Percentiles rank a stretch among this genome's conserved stretches.
Evolutionary conservation across 2,329 filamentous ascomycete species (phyloP).

Genomic region (Aspergillus vadensis): DNA sequence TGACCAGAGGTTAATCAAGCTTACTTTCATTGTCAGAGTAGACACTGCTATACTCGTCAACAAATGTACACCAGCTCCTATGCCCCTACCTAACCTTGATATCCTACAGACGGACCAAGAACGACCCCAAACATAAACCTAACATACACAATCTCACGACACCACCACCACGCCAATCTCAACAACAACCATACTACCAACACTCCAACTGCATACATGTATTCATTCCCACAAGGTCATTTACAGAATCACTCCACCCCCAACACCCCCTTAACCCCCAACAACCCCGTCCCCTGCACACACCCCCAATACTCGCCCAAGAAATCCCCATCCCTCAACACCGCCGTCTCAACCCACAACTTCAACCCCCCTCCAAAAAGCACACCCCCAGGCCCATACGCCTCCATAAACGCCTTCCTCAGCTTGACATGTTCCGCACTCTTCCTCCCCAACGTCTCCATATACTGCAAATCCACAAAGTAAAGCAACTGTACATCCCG

Average conservation of each 20-base stretch:
- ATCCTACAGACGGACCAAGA: too few relatives aligned
- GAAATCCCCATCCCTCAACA: constrained; percentile 17
- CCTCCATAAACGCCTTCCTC: constrained; percentile 13
- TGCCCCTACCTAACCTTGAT: too few relatives aligned
- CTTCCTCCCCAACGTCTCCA: constrained; percentile 16
- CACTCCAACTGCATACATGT: too few relatives aligned
- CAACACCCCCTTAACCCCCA: background rate
- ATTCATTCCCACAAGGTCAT: too few relatives aligned
- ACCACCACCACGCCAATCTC: too few relatives aligned
- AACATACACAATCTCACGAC: too few relatives aligned
- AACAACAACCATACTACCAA: too few relatives aligned
- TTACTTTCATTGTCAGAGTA: too few relatives aligned
- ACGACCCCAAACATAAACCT: too few relatives aligned
- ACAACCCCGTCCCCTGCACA: constrained; percentile 20
- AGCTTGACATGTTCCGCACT: constrained; percentile 17
- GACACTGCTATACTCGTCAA: too few relatives aligned
- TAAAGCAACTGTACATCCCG: constrained; percentile 22
- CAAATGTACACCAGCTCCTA: too few relatives aligned
- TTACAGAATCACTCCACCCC: background rate
- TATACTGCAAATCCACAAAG: constrained; percentile 20
- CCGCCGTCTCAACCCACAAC: constrained; percentile 23
- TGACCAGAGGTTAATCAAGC: too few relatives aligned
- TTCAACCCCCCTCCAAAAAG: constrained; percentile 10
- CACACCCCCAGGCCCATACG: constrained; percentile 16
- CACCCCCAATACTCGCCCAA: constrained; percentile 25